These are phyloP conservation scores for Yarrowia bubula DNA, from an alignment of 805 yeast genomes.

Conservation along the genomic window DNA sequence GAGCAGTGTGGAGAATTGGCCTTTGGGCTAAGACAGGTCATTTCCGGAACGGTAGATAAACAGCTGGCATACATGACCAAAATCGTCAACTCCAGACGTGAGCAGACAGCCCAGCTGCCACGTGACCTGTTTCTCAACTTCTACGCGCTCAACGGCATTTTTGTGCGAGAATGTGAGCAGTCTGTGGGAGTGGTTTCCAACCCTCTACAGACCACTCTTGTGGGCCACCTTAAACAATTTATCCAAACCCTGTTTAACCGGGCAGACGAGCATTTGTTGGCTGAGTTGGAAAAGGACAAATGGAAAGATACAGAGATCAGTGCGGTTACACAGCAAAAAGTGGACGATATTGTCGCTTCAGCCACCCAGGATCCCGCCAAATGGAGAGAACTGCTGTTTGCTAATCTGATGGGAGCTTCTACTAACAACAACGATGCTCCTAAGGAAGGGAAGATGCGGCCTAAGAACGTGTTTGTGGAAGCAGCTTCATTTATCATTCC, in stretches of 20 bases:
- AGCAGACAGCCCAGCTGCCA: conserved; percentile 58
- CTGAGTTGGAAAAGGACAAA: conserved; percentile 59
- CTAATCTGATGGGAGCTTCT: conserved; percentile 18
- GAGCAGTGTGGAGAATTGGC: conserved; percentile 49
- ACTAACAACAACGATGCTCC: conserved; percentile 37
- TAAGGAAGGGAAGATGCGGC: conserved; percentile 33
- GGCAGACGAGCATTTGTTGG: conserved; percentile 48
- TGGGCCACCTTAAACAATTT: conserved; percentile 63
- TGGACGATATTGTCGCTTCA: conserved; percentile 53
- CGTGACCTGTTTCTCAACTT: conserved; percentile 63
- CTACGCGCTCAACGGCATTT: conserved; percentile 63
- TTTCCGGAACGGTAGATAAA: conserved; percentile 70
- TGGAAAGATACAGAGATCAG: conserved; percentile 77
- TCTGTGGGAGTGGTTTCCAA: conserved; percentile 65
- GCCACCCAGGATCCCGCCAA: conserved; percentile 46
- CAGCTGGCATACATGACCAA: conserved; percentile 51
- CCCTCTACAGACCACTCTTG: conserved; percentile 64
- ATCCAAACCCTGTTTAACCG: conserved; percentile 54
- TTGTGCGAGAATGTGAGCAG: conserved; percentile 78
- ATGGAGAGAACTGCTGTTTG: conserved; percentile 47
- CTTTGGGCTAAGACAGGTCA: conserved; percentile 53
- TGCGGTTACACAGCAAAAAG: conserved; percentile 47
- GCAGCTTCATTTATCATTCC: conserved; percentile 60
- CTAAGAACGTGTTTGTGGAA: conserved; percentile 44
- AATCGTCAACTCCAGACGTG: conserved; percentile 72